Evolutionary conservation across 257 asterid species (phyloP).

Genomic region (Fraxinus quadrangulata): DNA sequence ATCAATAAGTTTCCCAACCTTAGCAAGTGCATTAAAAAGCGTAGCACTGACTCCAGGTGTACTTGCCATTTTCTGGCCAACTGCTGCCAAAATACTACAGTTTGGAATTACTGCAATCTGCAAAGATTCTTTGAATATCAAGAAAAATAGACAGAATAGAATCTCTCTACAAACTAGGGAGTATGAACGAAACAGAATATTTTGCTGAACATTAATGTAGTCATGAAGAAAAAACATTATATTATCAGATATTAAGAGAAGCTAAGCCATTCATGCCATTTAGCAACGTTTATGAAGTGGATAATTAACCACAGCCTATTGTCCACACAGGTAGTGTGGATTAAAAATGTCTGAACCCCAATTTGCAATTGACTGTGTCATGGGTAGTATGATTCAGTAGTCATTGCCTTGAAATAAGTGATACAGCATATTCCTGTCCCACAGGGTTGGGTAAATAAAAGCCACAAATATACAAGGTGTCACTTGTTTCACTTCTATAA

Average conservation of each 20-base stretch:
- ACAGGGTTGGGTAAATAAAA: background rate
- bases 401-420: background rate
- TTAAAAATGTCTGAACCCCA: background rate
- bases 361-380: background rate
- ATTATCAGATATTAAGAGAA: background rate
- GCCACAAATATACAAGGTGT: background rate
- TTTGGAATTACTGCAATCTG: slow-evolving; percentile 94
- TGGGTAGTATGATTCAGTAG: background rate
- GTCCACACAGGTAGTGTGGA: background rate
- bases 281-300: slow-evolving; percentile 5
- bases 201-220: background rate
- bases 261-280: background rate
- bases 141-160: slow-evolving; percentile 15
- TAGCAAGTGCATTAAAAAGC: slow-evolving; percentile 93
- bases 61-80: slow-evolving; percentile 99
- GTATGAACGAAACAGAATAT: slow-evolving; percentile 3
- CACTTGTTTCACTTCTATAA: slow-evolving; percentile 5
- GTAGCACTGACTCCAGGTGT: slow-evolving; percentile 99
- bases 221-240: background rate
- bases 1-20: slow-evolving; percentile 49
- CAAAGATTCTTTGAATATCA: slow-evolving; percentile 25
- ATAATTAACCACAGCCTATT: background rate
- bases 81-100: slow-evolving; percentile 97
- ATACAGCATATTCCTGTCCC: background rate
- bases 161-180: slow-evolving; percentile 20